A percentile compares a stretch with the other conserved stretches of the same genome.
Evolutionary conservation across 108 stramenopile genomes (phyloP).

Genomic region (Skeletonema tropicum): DNA sequence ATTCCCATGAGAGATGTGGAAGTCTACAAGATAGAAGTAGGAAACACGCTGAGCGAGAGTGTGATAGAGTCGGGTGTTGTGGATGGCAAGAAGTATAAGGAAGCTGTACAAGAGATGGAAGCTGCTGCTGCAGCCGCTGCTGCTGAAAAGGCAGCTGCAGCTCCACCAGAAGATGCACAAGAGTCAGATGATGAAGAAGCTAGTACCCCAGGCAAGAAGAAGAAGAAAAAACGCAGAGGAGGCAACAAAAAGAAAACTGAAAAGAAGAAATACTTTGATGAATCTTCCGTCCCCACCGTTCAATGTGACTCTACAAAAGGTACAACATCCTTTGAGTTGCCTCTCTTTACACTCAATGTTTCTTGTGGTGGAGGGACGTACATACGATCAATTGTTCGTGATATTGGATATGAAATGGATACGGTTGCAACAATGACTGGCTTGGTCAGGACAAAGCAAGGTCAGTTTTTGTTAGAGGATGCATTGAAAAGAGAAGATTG

Average conservation of each 20-base stretch:
- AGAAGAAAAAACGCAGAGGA: conserved; percentile 13
- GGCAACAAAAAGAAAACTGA: conserved; percentile 15
- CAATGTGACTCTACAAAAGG: conserved; percentile 3
- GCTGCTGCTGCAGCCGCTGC: conserved; percentile 9
- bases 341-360: conserved; percentile 72
- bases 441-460: conserved; percentile 88
- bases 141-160: not conserved
- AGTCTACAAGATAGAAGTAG: conserved; percentile 49
- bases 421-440: conserved; percentile 87
- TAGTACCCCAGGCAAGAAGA: conserved; percentile 9
- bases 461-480: conserved; percentile 71
- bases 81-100: conserved; percentile 36
- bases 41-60: conserved; percentile 11
- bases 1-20: conserved; percentile 55
- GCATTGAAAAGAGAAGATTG: conserved; percentile 59
- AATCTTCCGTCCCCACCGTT: conserved; percentile 29
- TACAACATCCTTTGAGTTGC: conserved; percentile 35
- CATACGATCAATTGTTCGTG: conserved; percentile 85
- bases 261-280: conserved; percentile 26
- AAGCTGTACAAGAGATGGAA: conserved; percentile 17
- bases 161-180: conserved; percentile 1
- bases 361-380: conserved; percentile 94
- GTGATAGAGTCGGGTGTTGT: conserved; percentile 35
- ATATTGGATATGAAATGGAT: conserved; percentile 76
- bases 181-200: not conserved